Conservation (phyloP, 495 filamentous ascomycete genomes). For the Amniculicola lignicola region DNA sequence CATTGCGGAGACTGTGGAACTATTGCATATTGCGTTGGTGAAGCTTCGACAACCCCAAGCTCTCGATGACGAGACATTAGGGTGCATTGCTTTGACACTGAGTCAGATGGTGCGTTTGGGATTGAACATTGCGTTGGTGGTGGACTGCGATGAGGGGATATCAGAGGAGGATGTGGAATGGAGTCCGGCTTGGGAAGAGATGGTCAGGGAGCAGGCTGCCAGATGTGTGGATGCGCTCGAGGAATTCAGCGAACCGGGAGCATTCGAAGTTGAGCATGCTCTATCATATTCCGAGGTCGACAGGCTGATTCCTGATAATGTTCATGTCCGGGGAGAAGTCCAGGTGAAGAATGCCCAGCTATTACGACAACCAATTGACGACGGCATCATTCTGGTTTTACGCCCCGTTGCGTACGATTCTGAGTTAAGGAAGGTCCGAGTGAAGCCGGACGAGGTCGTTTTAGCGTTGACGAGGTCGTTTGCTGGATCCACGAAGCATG, state of each 20-base stretch:
- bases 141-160: conserved; percentile 58
- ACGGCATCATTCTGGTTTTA: conserved; percentile 70
- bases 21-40: conserved; percentile 78
- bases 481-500: conserved; percentile 48
- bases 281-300: conserved; percentile 47
- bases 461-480: conserved; percentile 71
- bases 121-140: conserved; percentile 72
- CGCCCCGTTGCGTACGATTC: conserved; percentile 67
- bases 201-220: conserved; percentile 62
- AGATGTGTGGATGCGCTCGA: conserved; percentile 73
- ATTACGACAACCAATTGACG: conserved; percentile 65
- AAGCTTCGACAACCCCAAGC: conserved; percentile 72
- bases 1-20: conserved; percentile 39
- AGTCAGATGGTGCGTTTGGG: conserved; percentile 79
- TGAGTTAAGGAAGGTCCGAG: conserved; percentile 50
- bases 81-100: conserved; percentile 78
- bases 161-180: conserved; percentile 16
- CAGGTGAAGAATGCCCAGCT: conserved; percentile 57
- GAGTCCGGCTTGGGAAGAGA: conserved; percentile 42
- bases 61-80: conserved; percentile 62
- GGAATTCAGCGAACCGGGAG: conserved; percentile 58
- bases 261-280: conserved; percentile 65
- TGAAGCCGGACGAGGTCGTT: conserved; percentile 64
- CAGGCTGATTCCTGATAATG: conserved; percentile 33
- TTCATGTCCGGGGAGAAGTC: conserved; percentile 32